Evolutionary conservation across 179 eudicot genomes (phyloP).

Genomic region (Patellifolia procumbens): DNA sequence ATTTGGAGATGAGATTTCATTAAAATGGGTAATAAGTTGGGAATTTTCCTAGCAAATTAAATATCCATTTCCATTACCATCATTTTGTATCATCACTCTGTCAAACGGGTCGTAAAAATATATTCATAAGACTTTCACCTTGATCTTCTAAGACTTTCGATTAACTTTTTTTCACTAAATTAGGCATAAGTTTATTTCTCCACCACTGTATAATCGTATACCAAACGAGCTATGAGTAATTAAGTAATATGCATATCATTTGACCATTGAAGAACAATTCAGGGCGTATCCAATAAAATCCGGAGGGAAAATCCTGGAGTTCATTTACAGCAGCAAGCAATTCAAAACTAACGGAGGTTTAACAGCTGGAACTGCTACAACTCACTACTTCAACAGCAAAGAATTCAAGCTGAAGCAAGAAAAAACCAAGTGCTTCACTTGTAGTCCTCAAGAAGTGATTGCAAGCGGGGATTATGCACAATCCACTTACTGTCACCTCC

Average conservation of each 20-base stretch:
- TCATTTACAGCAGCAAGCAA: constrained; percentile 71
- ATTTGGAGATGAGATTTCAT: no score
- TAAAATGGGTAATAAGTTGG: no score
- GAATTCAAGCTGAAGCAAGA: constrained; percentile 62
- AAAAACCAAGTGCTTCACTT: constrained; percentile 53
- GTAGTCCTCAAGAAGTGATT: constrained; percentile 68
- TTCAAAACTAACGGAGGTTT: constrained; percentile 64
- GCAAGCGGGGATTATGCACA: constrained; percentile 65
- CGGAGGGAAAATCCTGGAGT: constrained; percentile 62
- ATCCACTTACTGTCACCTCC: constrained; percentile 74
- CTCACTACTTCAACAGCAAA: constrained; percentile 60
- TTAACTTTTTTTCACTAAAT: no score
- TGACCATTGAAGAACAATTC: neutral
- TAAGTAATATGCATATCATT: neutral
- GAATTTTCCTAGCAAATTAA: no score
- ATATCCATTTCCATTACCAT: no score
- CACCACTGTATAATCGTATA: no score
- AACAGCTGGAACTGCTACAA: constrained; percentile 71
- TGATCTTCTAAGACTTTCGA: no score
- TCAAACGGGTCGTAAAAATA: no score
- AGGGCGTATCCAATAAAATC: constrained; percentile 64
- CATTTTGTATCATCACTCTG: no score
- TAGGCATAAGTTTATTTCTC: no score
- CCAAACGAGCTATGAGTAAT: no score
- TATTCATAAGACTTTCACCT: no score